A percentile compares a stretch with the other conserved stretches of the same genome.
These are phyloP conservation scores for Entoloma clypeatum DNA, from an alignment of 1,284 basidiomycete genomes.

Conservation along the genomic window DNA sequence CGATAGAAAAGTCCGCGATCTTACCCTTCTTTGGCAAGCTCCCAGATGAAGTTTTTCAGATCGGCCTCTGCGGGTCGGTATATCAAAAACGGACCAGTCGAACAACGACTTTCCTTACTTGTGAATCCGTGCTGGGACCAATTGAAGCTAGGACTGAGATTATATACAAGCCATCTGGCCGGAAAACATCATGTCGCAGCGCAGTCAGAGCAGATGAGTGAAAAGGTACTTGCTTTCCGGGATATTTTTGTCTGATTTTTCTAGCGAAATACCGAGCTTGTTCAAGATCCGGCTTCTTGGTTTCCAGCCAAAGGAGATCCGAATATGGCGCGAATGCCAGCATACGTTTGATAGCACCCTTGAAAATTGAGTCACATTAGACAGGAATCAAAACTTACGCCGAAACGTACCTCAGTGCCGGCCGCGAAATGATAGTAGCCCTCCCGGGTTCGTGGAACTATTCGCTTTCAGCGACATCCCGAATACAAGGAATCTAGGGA, in stretches of 20 bases:
- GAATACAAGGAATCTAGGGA: slow-evolving; percentile 12
- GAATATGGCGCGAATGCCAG: slow-evolving; percentile 79
- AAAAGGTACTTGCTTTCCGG: slow-evolving; percentile 55
- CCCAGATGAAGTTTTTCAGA: slow-evolving; percentile 87
- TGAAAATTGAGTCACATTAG: slow-evolving; percentile 9
- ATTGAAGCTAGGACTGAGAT: slow-evolving; percentile 92
- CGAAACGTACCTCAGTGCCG: slow-evolving; percentile 59
- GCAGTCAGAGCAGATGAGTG: neutral
- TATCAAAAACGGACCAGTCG: neutral
- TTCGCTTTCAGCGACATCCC: slow-evolving; percentile 4
- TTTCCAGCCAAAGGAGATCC: slow-evolving; percentile 89
- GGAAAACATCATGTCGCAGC: slow-evolving; percentile 1
- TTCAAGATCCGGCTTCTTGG: slow-evolving; percentile 78
- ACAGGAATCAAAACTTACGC: slow-evolving; percentile 1
- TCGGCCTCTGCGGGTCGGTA: slow-evolving; percentile 48
- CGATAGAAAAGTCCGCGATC: slow-evolving; percentile 15
- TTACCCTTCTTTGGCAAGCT: slow-evolving; percentile 86
- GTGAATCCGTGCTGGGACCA: slow-evolving; percentile 84
- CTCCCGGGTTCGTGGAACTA: slow-evolving; percentile 85
- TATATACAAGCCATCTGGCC: slow-evolving; percentile 88
- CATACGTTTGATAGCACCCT: slow-evolving; percentile 80
- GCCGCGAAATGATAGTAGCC: slow-evolving; percentile 90
- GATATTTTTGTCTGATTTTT: slow-evolving; percentile 68
- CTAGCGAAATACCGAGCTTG: slow-evolving; percentile 80
- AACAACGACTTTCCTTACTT: slow-evolving; percentile 35